Conservation (phyloP, 1,284 basidiomycete species). For the Pterula multifida region DNA sequence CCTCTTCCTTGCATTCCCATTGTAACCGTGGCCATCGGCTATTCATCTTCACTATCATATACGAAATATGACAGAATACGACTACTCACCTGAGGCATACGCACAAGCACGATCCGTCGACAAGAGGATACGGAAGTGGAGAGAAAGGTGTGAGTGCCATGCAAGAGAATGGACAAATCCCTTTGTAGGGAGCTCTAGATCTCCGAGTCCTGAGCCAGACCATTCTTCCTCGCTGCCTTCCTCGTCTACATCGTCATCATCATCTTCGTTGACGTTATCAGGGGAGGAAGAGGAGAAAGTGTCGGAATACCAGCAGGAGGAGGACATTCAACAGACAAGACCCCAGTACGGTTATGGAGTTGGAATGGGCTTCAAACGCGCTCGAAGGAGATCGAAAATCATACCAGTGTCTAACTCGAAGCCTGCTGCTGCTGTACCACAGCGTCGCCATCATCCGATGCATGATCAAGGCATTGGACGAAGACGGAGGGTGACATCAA, state of each 20-base stretch:
- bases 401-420: background rate
- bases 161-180: background rate
- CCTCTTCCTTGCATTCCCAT: no score
- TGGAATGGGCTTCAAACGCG: background rate
- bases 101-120: background rate
- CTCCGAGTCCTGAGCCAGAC: background rate
- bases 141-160: background rate
- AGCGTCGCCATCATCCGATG: background rate
- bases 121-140: background rate
- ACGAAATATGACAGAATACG: constrained; percentile 1
- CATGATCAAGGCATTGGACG: background rate
- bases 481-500: background rate
- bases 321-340: background rate
- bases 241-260: background rate
- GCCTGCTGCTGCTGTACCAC: background rate
- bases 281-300: no score
- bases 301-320: background rate
- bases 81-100: constrained; percentile 1
- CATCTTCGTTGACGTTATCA: background rate
- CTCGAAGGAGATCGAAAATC: background rate
- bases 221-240: background rate
- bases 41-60: no score
- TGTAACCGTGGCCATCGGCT: no score
- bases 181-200: background rate
- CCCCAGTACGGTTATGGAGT: no score